Evolutionary conservation across 2,329 filamentous ascomycete species (phyloP).

Genomic region (Tolypocladium guangdongense): DNA sequence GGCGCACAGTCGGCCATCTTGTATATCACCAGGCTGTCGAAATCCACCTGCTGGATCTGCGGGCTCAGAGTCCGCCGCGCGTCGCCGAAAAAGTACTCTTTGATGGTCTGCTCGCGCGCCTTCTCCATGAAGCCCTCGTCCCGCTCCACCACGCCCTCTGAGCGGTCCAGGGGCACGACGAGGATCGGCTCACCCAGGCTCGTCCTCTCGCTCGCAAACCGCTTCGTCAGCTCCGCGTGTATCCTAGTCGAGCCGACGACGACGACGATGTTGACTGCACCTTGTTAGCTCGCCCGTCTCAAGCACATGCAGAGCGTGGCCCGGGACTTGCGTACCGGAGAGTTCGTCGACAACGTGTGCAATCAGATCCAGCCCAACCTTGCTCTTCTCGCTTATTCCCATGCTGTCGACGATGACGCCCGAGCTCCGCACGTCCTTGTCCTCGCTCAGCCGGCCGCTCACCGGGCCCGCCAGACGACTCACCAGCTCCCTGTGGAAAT

Average conservation of each 20-base stretch:
- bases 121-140: constrained; percentile 65
- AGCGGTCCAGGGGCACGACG: constrained; percentile 72
- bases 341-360: constrained; percentile 59
- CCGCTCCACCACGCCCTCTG: constrained; percentile 71
- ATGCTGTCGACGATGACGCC: constrained; percentile 84
- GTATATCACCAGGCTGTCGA: constrained; percentile 64
- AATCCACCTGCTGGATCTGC: constrained; percentile 75
- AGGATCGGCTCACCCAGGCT: constrained; percentile 56
- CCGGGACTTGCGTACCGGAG: constrained; percentile 24
- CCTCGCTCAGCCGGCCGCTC: constrained; percentile 66
- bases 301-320: neutral
- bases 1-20: constrained; percentile 49
- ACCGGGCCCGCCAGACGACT: constrained; percentile 70
- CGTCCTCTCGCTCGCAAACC: constrained; percentile 48
- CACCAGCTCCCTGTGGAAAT: constrained; percentile 62
- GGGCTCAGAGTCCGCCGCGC: constrained; percentile 68
- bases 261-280: constrained; percentile 68
- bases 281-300: constrained; percentile 13
- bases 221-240: constrained; percentile 60
- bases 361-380: constrained; percentile 63
- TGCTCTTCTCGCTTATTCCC: constrained; percentile 54
- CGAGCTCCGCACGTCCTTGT: constrained; percentile 56
- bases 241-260: constrained; percentile 72
- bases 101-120: constrained; percentile 64
- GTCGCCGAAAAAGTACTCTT: constrained; percentile 91